phyloP scores from a whole-genome alignment of 805 yeast genomes.

The Hanseniaspora singularis region DNA sequence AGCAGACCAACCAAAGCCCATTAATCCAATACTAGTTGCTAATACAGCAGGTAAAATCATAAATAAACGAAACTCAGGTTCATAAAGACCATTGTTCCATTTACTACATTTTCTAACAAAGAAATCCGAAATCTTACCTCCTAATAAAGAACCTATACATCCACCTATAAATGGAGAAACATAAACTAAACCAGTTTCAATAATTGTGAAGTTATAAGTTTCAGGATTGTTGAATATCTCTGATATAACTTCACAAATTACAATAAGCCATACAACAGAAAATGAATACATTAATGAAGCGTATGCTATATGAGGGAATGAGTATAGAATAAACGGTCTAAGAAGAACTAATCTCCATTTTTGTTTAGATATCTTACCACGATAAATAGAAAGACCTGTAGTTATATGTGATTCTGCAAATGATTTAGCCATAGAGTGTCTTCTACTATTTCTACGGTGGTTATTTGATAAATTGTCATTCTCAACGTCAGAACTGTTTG shows the following conservation, averaged over 20 bases:
- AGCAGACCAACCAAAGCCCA: slow-evolving; percentile 56
- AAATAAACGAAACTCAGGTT: slow-evolving; percentile 39
- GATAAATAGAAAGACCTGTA: slow-evolving; percentile 32
- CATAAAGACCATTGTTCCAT: slow-evolving; percentile 44
- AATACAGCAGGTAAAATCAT: slow-evolving; percentile 36
- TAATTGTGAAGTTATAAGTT: slow-evolving; percentile 34
- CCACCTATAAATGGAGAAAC: slow-evolving; percentile 49
- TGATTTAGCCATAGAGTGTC: slow-evolving; percentile 12
- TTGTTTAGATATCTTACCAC: slow-evolving; percentile 41
- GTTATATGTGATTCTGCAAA: slow-evolving; percentile 17
- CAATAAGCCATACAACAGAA: slow-evolving; percentile 54
- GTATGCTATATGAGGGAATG: slow-evolving; percentile 42
- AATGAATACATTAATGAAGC: slow-evolving; percentile 42
- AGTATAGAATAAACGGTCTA: slow-evolving; percentile 41
- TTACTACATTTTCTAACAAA: slow-evolving; percentile 35
- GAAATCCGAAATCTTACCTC: slow-evolving; percentile 41
- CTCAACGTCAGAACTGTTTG: neutral
- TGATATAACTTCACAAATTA: slow-evolving; percentile 45
- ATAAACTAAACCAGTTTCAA: slow-evolving; percentile 42
- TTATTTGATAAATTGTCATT: too few species aligned
- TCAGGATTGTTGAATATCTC: slow-evolving; percentile 33
- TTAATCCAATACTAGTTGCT: slow-evolving; percentile 33
- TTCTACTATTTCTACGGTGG: too few species aligned
- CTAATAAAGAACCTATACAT: slow-evolving; percentile 41
- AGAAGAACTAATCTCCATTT: slow-evolving; percentile 45